Conservation (phyloP, 805 yeast species). For the Debaryomyces castellii region DNA sequence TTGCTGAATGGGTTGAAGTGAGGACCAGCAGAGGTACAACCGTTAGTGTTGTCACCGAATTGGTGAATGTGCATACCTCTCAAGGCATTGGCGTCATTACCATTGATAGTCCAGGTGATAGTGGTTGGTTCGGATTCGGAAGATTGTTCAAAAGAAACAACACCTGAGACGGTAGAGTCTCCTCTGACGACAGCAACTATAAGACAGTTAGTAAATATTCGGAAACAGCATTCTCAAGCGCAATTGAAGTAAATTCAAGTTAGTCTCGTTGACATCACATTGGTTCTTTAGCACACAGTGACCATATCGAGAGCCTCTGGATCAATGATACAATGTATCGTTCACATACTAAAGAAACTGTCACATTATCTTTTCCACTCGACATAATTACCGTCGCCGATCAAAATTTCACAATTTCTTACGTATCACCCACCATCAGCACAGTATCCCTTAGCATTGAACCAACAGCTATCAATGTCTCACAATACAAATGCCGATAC, state of each 20-base stretch:
- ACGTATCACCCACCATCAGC: no score
- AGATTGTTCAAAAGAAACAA: conserved; percentile 82
- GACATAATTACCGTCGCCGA: no score
- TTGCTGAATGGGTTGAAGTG: conserved; percentile 90
- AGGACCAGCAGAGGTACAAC: conserved; percentile 98
- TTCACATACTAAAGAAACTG: no score
- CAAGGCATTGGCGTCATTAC: conserved; percentile 82
- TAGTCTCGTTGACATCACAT: background rate
- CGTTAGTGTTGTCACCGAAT: conserved; percentile 98
- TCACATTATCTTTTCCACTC: no score
- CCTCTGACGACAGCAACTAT: conserved; percentile 97
- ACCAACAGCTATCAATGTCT: no score
- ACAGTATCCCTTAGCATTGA: no score
- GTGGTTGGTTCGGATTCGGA: conserved; percentile 81
- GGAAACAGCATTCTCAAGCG: background rate
- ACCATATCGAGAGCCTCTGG: no score
- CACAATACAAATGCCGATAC: no score
- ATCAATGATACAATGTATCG: no score
- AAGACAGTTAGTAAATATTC: background rate
- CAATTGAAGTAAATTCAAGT: background rate
- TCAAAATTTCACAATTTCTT: no score
- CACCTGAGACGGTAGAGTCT: conserved; percentile 85
- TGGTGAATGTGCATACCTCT: conserved; percentile 98
- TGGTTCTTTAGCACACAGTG: no score
- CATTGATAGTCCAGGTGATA: conserved; percentile 82